Percentiles rank a stretch among this genome's conserved stretches.
Evolutionary conservation across 257 asterid genomes (phyloP).

Genomic region (Fraxinus americana): DNA sequence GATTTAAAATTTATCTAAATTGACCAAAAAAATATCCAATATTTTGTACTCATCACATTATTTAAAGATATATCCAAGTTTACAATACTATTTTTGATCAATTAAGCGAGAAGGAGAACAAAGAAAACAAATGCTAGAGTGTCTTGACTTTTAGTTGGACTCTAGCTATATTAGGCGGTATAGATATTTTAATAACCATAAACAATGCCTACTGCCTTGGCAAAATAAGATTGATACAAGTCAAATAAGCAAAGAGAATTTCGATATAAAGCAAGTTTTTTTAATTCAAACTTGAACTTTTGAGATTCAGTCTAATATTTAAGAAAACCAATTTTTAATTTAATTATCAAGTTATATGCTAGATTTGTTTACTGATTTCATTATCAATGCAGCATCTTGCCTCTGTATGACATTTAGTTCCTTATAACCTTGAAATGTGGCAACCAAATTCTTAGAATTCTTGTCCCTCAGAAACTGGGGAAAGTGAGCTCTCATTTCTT

Average conservation of each 20-base stretch:
- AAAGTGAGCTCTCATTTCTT: neutral
- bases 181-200: neutral
- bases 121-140: neutral
- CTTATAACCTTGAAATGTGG: neutral
- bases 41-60: neutral
- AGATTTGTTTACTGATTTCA: neutral
- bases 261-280: neutral
- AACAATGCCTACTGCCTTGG: neutral
- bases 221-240: neutral
- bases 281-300: neutral
- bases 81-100: neutral
- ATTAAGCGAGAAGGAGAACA: neutral
- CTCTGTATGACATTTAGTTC: neutral
- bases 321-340: neutral
- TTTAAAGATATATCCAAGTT: neutral
- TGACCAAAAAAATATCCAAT: neutral
- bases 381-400: neutral
- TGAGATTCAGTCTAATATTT: neutral
- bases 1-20: neutral
- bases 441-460: neutral
- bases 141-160: neutral
- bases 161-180: neutral
- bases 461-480: neutral
- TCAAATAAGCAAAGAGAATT: neutral
- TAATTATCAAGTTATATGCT: neutral